Evolutionary conservation across 1,284 basidiomycete genomes (phyloP).

Genomic region (Pterulicium gracile): DNA sequence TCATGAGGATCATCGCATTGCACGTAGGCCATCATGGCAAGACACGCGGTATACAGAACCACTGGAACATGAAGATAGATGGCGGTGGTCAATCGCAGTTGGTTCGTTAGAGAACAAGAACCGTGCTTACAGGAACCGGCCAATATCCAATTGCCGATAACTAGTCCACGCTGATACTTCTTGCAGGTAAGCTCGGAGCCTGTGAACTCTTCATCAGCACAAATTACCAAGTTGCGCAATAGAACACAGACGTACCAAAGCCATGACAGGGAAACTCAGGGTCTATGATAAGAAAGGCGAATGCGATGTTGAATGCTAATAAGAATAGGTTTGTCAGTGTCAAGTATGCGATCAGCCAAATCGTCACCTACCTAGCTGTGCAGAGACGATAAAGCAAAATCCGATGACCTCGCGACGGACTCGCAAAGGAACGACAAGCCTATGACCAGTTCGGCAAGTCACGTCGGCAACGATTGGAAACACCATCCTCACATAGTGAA

Average conservation of each 20-base stretch:
- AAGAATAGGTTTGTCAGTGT: too few relatives aligned
- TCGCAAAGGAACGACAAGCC: constrained; percentile 35
- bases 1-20: constrained; percentile 1
- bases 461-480: neutral
- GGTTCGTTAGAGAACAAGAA: too few relatives aligned
- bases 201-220: too few relatives aligned
- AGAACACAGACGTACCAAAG: constrained; percentile 21
- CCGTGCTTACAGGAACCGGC: constrained; percentile 24
- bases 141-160: constrained; percentile 27
- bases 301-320: constrained; percentile 7
- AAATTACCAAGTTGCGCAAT: constrained; percentile 3
- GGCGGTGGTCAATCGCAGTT: neutral
- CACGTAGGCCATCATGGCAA: constrained; percentile 18
- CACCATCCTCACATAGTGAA: constrained; percentile 33
- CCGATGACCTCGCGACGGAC: constrained; percentile 32
- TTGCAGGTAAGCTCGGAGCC: constrained; percentile 24
- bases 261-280: constrained; percentile 28
- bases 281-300: constrained; percentile 23
- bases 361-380: constrained; percentile 30
- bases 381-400: constrained; percentile 22
- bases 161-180: constrained; percentile 20
- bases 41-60: constrained; percentile 18
- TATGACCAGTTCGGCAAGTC: constrained; percentile 13
- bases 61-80: constrained; percentile 10
- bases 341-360: too few relatives aligned